Conservation (phyloP, 371 early-diverging fungal species). For the Mortierella polycephala region DNA sequence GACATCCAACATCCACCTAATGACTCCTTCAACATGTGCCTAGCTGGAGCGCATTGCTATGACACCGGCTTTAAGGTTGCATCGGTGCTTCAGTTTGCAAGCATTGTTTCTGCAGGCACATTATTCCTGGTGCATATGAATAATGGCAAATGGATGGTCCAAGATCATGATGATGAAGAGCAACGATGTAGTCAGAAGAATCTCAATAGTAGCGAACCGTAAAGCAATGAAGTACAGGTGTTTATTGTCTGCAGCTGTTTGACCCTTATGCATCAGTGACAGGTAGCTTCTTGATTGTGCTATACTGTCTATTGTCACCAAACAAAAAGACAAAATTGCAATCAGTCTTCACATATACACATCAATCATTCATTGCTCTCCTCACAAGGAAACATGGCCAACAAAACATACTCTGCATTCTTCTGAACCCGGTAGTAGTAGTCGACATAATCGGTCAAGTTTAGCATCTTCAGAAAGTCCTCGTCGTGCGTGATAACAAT, state of each 20-base stretch:
- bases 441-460: conserved; percentile 82
- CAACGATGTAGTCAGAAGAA: background rate
- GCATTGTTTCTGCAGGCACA: background rate
- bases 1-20: background rate
- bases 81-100: background rate
- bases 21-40: background rate
- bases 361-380: background rate
- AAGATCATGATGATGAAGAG: background rate
- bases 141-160: background rate
- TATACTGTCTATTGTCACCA: conserved; percentile 9
- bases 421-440: conserved; percentile 88
- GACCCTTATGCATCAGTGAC: conserved; percentile 7
- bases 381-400: background rate
- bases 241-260: background rate
- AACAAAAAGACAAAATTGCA: background rate
- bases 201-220: background rate
- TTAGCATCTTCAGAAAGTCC: conserved; percentile 91
- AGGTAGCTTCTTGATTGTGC: conserved; percentile 14
- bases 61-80: conserved; percentile 6
- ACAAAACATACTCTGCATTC: conserved; percentile 60
- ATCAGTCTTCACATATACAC: background rate
- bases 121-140: conserved; percentile 14
- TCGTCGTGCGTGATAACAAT: conserved; percentile 99
- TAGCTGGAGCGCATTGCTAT: conserved; percentile 7
- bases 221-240: too few species aligned